These are phyloP conservation scores for Diaporthe destruens DNA, from an alignment of 2,329 filamentous ascomycete species.

Conservation along the genomic window DNA sequence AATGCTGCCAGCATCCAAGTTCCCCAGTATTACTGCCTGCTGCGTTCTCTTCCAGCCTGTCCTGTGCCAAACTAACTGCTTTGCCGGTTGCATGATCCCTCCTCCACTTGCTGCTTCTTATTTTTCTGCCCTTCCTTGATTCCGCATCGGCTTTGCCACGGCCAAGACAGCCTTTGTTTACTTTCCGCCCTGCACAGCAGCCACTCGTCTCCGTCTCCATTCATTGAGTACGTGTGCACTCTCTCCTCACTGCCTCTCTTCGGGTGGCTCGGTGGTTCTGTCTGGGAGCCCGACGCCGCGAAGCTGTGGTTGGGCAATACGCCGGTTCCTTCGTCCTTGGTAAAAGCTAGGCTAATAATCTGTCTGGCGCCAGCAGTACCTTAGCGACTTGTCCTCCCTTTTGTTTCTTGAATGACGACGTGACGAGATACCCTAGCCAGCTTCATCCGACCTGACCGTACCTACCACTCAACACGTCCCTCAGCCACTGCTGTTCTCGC, in stretches of 20 bases:
- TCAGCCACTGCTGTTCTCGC: background rate
- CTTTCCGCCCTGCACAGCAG: constrained; percentile 1
- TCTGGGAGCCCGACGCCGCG: too few species aligned
- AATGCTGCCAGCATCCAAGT: constrained; percentile 22
- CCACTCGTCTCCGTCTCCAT: background rate
- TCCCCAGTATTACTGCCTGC: background rate
- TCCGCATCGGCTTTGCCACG: background rate
- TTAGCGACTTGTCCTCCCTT: constrained; percentile 19
- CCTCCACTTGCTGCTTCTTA: constrained; percentile 4
- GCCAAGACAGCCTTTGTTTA: constrained; percentile 22
- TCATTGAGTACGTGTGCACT: constrained; percentile 6
- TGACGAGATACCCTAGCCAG: constrained; percentile 14
- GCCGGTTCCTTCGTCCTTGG: background rate
- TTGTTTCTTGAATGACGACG: constrained; percentile 8
- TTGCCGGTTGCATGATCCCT: constrained; percentile 10
- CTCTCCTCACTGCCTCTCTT: background rate
- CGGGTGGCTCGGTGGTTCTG: background rate
- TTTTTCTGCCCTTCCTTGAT: background rate
- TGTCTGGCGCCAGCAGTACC: background rate
- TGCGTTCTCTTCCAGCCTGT: constrained; percentile 20
- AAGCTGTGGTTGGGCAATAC: background rate
- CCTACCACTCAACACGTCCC: background rate
- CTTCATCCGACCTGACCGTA: background rate
- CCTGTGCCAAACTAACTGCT: background rate
- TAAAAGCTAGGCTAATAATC: constrained; percentile 25